These are phyloP conservation scores for Kappamyces sp. DNA, from an alignment of 192 early-diverging fungal genomes.

Conservation along the genomic window DNA sequence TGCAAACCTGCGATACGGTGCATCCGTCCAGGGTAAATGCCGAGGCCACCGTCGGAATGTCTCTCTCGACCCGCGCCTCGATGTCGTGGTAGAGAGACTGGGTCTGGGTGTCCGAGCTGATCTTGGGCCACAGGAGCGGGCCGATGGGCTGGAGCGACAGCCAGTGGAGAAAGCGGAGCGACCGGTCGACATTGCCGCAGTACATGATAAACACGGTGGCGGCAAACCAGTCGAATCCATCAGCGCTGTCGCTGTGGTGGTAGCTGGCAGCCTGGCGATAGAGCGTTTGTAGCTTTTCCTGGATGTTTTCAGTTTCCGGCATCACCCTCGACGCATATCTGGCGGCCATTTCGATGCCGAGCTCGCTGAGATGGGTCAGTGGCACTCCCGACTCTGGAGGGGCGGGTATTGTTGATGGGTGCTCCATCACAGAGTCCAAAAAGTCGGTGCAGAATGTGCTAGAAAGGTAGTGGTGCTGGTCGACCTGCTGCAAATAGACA, in stretches of 20 bases:
- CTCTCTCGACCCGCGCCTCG: constrained; percentile 35
- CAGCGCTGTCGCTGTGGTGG: constrained; percentile 9
- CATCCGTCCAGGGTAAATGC: constrained; percentile 47
- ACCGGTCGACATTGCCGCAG: constrained; percentile 14
- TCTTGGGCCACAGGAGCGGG: constrained; percentile 28
- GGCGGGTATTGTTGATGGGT: no score
- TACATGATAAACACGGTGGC: constrained; percentile 30
- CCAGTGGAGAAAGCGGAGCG: constrained; percentile 16
- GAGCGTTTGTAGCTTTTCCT: neutral
- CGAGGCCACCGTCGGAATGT: constrained; percentile 33
- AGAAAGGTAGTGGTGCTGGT: no score
- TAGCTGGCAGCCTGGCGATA: constrained; percentile 6
- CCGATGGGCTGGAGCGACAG: constrained; percentile 19
- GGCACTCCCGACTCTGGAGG: no score
- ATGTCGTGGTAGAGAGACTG: constrained; percentile 23
- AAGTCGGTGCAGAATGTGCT: no score
- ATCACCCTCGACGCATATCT: constrained; percentile 27
- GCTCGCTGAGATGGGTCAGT: no score
- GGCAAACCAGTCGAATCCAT: constrained; percentile 42
- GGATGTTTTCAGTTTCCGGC: neutral
- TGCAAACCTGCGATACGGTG: constrained; percentile 41
- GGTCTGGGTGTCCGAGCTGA: constrained; percentile 5
- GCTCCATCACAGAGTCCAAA: no score
- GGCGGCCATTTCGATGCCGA: constrained; percentile 20
- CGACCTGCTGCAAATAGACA: no score